phyloP scores from a whole-genome alignment of 2,329 filamentous ascomycete genomes.

The Venturia asperata region DNA sequence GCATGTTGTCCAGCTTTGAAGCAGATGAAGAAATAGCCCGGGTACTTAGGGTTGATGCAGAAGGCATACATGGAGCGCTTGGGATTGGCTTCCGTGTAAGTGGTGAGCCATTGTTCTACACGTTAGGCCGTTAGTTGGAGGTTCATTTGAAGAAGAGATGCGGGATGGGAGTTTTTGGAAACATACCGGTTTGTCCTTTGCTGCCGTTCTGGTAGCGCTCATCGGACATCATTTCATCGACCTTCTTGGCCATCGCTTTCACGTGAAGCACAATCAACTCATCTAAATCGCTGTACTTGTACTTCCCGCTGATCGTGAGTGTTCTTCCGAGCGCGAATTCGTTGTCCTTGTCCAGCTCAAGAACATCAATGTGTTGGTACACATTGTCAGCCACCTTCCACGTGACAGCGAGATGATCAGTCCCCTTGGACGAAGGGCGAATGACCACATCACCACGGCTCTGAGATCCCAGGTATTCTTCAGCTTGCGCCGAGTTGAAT shows the following conservation, averaged over 20 bases:
- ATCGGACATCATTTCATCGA: slow-evolving; percentile 89
- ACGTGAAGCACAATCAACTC: slow-evolving; percentile 96
- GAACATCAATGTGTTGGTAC: slow-evolving; percentile 96
- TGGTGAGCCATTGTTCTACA: slow-evolving; percentile 87
- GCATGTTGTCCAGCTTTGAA: slow-evolving; percentile 84
- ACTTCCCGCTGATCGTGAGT: slow-evolving; percentile 78
- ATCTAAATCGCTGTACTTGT: slow-evolving; percentile 91
- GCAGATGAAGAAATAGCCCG: slow-evolving; percentile 91
- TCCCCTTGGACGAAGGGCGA: slow-evolving; percentile 87
- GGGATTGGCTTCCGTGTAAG: slow-evolving; percentile 93
- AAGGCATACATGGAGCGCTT: slow-evolving; percentile 91
- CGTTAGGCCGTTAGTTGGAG: neutral
- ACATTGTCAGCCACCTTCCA: slow-evolving; percentile 97
- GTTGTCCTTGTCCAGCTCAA: slow-evolving; percentile 94
- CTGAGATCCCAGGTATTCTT: slow-evolving; percentile 85
- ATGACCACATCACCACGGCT: slow-evolving; percentile 87
- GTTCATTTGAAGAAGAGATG: slow-evolving; percentile 18
- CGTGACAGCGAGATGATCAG: slow-evolving; percentile 89
- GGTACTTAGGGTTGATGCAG: slow-evolving; percentile 85
- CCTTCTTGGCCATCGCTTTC: slow-evolving; percentile 95
- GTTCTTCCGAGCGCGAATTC: slow-evolving; percentile 88
- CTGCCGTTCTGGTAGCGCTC: slow-evolving; percentile 87
- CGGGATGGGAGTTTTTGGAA: slow-evolving; percentile 7
- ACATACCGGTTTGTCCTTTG: slow-evolving; percentile 75
- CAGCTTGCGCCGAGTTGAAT: slow-evolving; percentile 85